phyloP scores from a whole-genome alignment of 1,139 yeast species.

The Pichia sp. region DNA sequence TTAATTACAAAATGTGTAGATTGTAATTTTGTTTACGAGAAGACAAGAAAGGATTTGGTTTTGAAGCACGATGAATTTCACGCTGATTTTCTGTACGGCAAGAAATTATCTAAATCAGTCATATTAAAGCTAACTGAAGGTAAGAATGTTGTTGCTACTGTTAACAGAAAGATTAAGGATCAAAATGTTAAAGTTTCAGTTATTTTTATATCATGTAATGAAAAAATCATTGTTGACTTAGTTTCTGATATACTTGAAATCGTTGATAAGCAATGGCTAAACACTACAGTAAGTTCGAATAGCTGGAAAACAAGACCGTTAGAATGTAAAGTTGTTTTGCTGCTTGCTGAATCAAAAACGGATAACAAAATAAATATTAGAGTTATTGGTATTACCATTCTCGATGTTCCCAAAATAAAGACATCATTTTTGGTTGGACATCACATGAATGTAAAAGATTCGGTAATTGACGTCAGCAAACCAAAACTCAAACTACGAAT shows the following conservation, averaged over 20 bases:
- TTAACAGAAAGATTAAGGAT: neutral
- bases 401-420: conserved; percentile 28
- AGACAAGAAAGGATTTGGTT: conserved; percentile 12
- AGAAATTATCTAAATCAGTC: conserved; percentile 13
- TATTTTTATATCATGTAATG: conserved; percentile 28
- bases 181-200: neutral
- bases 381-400: conserved; percentile 50
- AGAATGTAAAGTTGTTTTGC: conserved; percentile 3
- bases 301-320: conserved; percentile 5
- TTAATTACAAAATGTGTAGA: neutral
- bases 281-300: neutral
- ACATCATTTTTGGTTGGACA: conserved; percentile 23
- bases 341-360: neutral
- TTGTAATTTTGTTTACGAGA: conserved; percentile 1
- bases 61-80: conserved; percentile 46
- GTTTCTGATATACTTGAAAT: neutral
- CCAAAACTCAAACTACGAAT: conserved; percentile 26
- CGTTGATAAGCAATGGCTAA: conserved; percentile 9
- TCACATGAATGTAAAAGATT: conserved; percentile 44
- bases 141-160: neutral
- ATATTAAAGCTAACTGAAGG: conserved; percentile 26
- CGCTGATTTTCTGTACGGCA: conserved; percentile 41
- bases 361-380: conserved; percentile 11
- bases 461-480: conserved; percentile 32
- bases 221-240: neutral